Percentiles rank a stretch among this genome's conserved stretches.
These are phyloP conservation scores for Pleurotus platypus DNA, from an alignment of 768 basidiomycete species.

Conservation along the genomic window DNA sequence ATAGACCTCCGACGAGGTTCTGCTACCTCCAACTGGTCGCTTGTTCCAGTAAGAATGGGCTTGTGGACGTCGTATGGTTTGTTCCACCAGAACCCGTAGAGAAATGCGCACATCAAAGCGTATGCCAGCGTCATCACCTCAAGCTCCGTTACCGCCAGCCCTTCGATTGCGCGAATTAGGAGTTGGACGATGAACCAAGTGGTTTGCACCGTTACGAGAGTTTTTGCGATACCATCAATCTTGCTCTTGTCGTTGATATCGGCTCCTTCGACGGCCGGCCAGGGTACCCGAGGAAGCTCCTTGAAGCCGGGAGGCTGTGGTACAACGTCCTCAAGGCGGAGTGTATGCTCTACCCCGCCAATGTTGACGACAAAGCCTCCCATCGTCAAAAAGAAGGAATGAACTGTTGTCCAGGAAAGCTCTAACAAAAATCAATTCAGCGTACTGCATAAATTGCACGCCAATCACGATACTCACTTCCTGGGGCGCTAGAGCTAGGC, in stretches of 20 bases:
- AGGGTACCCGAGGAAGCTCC: neutral
- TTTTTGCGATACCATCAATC: conserved; percentile 30
- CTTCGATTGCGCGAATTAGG: conserved; percentile 18
- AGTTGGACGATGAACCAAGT: conserved; percentile 31
- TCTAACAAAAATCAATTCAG: neutral
- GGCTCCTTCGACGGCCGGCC: conserved; percentile 6
- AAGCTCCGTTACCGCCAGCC: conserved; percentile 28
- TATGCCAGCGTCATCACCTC: conserved; percentile 33
- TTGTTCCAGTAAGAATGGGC: conserved; percentile 14
- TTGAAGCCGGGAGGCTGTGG: neutral
- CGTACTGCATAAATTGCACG: neutral
- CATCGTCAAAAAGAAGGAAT: neutral
- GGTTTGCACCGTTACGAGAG: conserved; percentile 27
- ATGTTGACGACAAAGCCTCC: neutral
- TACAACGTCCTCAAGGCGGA: neutral
- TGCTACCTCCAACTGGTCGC: neutral
- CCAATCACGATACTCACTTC: neutral
- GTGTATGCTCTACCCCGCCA: neutral
- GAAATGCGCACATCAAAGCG: conserved; percentile 23
- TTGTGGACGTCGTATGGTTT: conserved; percentile 32
- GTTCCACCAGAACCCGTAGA: conserved; percentile 32
- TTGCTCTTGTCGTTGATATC: conserved; percentile 25
- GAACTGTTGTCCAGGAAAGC: neutral
- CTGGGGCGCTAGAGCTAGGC: neutral
- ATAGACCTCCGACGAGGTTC: neutral